Evolutionary conservation across 225 moss, liverwort and hornwort genomes (phyloP), one percentile per base, ranked within the genome.

Genomic region (Marchantia polymorpha): DNA sequence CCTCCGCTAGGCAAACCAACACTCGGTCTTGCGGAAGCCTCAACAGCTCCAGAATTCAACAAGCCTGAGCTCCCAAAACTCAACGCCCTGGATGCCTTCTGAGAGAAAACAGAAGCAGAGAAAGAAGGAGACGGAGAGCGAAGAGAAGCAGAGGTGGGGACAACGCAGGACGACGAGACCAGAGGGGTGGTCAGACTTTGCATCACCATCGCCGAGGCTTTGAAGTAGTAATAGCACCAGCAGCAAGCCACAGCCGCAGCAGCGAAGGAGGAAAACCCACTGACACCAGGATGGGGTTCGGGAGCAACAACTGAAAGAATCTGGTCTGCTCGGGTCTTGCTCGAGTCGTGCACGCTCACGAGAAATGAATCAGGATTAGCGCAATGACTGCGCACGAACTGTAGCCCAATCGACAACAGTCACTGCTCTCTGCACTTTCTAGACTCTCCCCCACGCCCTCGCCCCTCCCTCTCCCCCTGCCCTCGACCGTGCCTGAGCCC

Each of bases 301-400:
- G 61, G 16, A 22, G n/a, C n/a, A n/a, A n/a, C n/a, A n/a, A n/a
- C n/a, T n/a, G n/a, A n/a, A n/a, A 5, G 13, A 12, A 29, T 27
- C 17, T 12, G n/a, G 1, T 51, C 50, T 72, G 17, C 47, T 69
- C 27, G 31, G 26, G 66, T 29, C 47, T 27, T 19, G 39, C 65
- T 27, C 10, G 29, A 51, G 55, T 59, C 39, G 58, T 75, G 75
- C 75, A 60, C 31, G 39, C 31, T 53, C 58, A 59, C 12, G 27
- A 56, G 10, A 59, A 59, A 25, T 16, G 13, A 54, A 51, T 15
- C 12, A 75, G 39, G 75, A 75, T 75, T 75, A 20, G 75, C 12
- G 58, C 75, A 59, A 75, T 75, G 59, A 75, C 58, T 75, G 31
- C 58, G 75, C 75, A 75, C 75, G 75, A 75, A 75, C 75, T 59